phyloP scores from a whole-genome alignment of 164 flowering plant species.

The Protea cynaroides region DNA sequence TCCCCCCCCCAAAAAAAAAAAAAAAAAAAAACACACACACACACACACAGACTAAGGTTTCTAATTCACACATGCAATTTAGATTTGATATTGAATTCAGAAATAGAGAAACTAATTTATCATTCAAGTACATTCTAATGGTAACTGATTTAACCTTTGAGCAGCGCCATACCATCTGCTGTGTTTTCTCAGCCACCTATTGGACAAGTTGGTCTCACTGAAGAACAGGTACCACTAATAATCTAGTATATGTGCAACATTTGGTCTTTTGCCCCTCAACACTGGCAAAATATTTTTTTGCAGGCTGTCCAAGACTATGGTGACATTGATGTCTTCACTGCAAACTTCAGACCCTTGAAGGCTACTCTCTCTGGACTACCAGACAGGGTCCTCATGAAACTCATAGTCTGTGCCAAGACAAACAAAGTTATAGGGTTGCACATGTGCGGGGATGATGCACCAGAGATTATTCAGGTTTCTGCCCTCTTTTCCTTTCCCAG shows the following conservation, averaged over 20 bases:
- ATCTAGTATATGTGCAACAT: conserved; percentile 1
- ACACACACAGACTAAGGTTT: too few relatives aligned
- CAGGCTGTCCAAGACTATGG: conserved; percentile 78
- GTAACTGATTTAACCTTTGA: conserved; percentile 5
- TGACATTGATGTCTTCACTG: conserved; percentile 78
- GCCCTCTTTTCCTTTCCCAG: conserved; percentile 1
- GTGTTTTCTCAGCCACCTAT: conserved; percentile 97
- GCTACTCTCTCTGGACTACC: conserved; percentile 97
- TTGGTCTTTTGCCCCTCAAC: neutral
- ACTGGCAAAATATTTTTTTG: conserved; percentile 17
- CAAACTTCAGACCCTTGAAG: conserved; percentile 88
- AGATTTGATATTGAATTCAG: neutral
- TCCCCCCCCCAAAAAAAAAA: too few relatives aligned
- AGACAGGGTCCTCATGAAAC: conserved; percentile 87
- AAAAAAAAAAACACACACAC: too few relatives aligned
- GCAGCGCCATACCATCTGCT: conserved; percentile 84
- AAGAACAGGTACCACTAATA: conserved; percentile 66
- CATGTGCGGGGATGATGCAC: conserved; percentile 93
- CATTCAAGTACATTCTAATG: neutral
- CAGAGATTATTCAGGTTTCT: conserved; percentile 86
- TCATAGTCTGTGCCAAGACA: conserved; percentile 82
- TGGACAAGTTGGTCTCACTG: conserved; percentile 92
- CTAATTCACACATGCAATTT: too few relatives aligned
- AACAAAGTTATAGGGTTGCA: conserved; percentile 78
- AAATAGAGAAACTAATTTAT: neutral